Percentiles rank a stretch among this genome's conserved stretches.
These are phyloP conservation scores for Phytophthora sansomeana DNA, from an alignment of 352 stramenopile genomes.

Conservation along the genomic window DNA sequence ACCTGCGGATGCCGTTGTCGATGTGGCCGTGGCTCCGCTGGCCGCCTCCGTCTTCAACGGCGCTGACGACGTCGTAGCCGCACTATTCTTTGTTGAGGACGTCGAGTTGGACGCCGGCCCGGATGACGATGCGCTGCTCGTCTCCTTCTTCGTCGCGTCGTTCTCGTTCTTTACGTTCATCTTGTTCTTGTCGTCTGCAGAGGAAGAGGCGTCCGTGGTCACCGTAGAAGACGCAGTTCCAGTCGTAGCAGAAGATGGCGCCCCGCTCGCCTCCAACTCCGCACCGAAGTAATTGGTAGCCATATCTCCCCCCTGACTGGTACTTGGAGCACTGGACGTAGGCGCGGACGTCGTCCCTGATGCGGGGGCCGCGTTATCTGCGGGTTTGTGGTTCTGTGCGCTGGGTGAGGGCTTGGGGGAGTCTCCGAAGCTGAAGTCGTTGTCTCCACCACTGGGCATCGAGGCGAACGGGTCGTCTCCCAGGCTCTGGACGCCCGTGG, in stretches of 20 bases:
- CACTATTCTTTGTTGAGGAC: constrained; percentile 17
- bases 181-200: constrained; percentile 38
- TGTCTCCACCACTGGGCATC: constrained; percentile 50
- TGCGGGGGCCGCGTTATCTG: constrained; percentile 2
- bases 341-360: constrained; percentile 5
- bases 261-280: constrained; percentile 49
- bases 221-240: constrained; percentile 11
- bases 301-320: constrained; percentile 46
- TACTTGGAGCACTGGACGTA: constrained; percentile 14
- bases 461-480: constrained; percentile 77
- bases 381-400: constrained; percentile 23
- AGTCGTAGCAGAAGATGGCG: constrained; percentile 9
- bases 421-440: constrained; percentile 85
- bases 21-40: constrained; percentile 20
- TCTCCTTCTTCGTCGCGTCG: constrained; percentile 40
- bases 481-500: constrained; percentile 84
- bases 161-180: constrained; percentile 43
- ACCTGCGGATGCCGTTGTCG: constrained; percentile 14
- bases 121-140: constrained; percentile 6
- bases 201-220: constrained; percentile 24
- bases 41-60: constrained; percentile 29
- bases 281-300: constrained; percentile 71
- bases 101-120: constrained; percentile 20
- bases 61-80: constrained; percentile 25
- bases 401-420: constrained; percentile 67